Percentiles rank a stretch among this genome's conserved stretches.
Conservation (phyloP, 139 green algal species). For the Gonium pectorale region DNA sequence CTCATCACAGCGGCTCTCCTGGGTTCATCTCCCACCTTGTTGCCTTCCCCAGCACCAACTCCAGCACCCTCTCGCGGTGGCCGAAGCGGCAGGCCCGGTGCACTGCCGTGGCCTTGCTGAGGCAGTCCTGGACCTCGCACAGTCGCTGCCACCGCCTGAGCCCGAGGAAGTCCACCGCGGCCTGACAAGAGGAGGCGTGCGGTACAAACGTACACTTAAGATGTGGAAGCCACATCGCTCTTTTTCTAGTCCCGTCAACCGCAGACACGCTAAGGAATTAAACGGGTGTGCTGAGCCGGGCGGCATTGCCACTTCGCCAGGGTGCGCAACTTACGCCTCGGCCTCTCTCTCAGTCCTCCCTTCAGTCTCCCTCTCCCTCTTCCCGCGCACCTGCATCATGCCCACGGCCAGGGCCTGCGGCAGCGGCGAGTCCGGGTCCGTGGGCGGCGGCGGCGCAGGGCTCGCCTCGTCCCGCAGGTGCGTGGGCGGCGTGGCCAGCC, state of each 20-base stretch:
- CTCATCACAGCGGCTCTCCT: not conserved
- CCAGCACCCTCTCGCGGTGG: not conserved
- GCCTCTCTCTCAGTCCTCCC: no score
- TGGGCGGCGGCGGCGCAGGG: not conserved
- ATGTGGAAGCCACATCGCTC: not conserved
- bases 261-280: no score
- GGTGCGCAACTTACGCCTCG: no score
- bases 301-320: no score
- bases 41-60: not conserved
- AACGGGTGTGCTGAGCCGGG: no score
- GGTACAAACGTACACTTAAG: not conserved
- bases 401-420: not conserved
- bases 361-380: not conserved
- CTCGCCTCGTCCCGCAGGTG: not conserved
- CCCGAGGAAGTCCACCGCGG: not conserved
- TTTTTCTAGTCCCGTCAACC: no score
- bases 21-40: not conserved
- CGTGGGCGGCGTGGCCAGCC: conserved; percentile 6
- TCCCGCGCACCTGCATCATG: not conserved
- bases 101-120: not conserved
- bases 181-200: not conserved
- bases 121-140: not conserved
- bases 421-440: not conserved
- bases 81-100: conserved; percentile 10
- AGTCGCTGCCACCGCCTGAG: not conserved